phyloP scores from a whole-genome alignment of 139 green algal species.

The Haematococcus lacustris region DNA sequence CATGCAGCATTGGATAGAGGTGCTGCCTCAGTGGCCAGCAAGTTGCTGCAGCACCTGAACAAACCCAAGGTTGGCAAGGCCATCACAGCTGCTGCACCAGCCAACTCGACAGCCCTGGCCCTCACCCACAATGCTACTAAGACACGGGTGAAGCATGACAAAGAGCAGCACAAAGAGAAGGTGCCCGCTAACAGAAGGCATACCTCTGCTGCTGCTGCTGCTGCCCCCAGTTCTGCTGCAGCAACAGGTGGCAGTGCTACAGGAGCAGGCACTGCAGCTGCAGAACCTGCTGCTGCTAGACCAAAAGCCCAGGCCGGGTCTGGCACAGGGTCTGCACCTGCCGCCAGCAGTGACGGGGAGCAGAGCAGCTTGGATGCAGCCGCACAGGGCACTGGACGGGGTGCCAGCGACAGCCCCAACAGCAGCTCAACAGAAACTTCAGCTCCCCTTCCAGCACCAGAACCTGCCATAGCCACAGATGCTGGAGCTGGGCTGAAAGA shows the following conservation, averaged over 20 bases:
- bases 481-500: conserved; percentile 23
- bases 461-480: conserved; percentile 21
- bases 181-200: neutral
- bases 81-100: neutral
- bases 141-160: neutral
- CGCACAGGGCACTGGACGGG: neutral
- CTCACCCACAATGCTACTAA: neutral
- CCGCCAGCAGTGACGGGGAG: neutral
- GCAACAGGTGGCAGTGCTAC: neutral
- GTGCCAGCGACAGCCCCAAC: neutral
- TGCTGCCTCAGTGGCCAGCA: conserved; percentile 18
- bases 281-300: neutral
- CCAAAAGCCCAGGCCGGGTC: neutral
- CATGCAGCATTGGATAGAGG: conserved; percentile 29
- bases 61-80: conserved; percentile 14
- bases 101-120: neutral
- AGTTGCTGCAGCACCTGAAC: conserved; percentile 33
- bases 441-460: neutral
- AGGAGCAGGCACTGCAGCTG: neutral
- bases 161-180: neutral
- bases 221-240: neutral
- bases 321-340: neutral
- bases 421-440: neutral
- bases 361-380: neutral
- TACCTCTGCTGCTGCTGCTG: neutral